Evolutionary conservation across 78 protist species (phyloP), one percentile per base, ranked within the genome.

Genomic region (Monosiga brevicollis): DNA sequence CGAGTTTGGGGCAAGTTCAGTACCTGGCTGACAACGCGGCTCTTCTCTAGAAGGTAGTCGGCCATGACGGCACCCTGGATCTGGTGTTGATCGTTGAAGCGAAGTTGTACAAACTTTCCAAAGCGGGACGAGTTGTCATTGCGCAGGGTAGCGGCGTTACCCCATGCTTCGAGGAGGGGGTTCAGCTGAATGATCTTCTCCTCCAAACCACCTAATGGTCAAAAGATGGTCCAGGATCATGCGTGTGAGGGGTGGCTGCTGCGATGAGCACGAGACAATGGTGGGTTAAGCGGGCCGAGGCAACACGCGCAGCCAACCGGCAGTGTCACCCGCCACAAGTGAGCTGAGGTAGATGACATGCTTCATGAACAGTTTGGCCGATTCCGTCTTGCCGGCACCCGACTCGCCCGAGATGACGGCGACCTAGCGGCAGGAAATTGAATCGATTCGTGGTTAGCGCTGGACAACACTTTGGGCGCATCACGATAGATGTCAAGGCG

Each of bases 341-440:
- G 62, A 20, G 62, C 29, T 20, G 62, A 49, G 62, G 62, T 49
- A 49, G 62, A 49, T 49, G 15, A 49, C 15, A 15, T 49, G 62
- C 62, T 78, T 83, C 94, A 96, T 91, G 83, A 95, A 92, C 72
- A 80, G 71, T 84, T 96, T 96, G 77, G 96, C 92, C 23, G 96
- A 91, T 77, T 94, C 99, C 1, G 98, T 96, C 87, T 94, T 96
- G 80, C 98, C 98, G 1, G 98, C 98, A 36, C 98, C 98, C 49
- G 93, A 88, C 83, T 95, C 98, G 29, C 98, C 98, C 1, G 91
- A 85, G 39, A 93, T 89, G 42, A 93, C 40, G 74, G n/a, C n/a
- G n/a, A n/a, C n/a, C n/a, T n/a, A n/a, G n/a, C n/a, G n/a, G n/a
- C n/a, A n/a, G n/a, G n/a, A n/a, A n/a, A n/a, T n/a, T n/a, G n/a